Conservation (phyloP, 2,329 filamentous ascomycete species). For the Aquanectria penicillioides region DNA sequence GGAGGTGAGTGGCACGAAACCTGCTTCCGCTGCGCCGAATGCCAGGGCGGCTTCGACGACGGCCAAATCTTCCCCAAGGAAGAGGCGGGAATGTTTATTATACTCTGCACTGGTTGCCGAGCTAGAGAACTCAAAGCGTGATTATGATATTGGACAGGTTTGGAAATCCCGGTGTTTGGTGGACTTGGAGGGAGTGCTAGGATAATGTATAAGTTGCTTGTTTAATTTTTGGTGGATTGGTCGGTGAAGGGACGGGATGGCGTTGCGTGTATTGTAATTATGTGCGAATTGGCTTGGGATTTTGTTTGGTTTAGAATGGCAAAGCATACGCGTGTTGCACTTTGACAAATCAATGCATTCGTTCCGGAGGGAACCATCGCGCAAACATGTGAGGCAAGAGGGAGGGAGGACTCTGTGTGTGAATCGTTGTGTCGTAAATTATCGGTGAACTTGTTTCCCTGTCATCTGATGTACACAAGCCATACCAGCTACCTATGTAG, state of each 20-base stretch:
- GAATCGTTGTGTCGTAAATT: slow-evolving; percentile 41
- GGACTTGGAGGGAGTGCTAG: slow-evolving; percentile 11
- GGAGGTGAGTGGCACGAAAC: slow-evolving; percentile 93
- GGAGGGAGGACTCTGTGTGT: slow-evolving; percentile 42
- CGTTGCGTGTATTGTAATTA: slow-evolving; percentile 19
- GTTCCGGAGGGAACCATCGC: not conserved
- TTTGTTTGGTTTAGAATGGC: slow-evolving; percentile 23
- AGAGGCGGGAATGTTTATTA: slow-evolving; percentile 58
- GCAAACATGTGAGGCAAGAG: not conserved
- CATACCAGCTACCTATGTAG: slow-evolving; percentile 20
- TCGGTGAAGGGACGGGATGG: slow-evolving; percentile 4
- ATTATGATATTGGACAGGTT: slow-evolving; percentile 24
- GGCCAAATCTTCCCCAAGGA: slow-evolving; percentile 72
- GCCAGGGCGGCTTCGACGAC: slow-evolving; percentile 69
- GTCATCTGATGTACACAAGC: slow-evolving; percentile 36
- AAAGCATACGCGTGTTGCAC: slow-evolving; percentile 22
- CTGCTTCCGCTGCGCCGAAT: slow-evolving; percentile 84
- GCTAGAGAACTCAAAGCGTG: slow-evolving; percentile 67
- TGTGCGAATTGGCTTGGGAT: slow-evolving; percentile 6
- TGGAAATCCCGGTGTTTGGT: slow-evolving; percentile 16
- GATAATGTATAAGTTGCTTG: slow-evolving; percentile 21
- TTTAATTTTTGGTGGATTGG: slow-evolving; percentile 16
- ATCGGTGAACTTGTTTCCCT: slow-evolving; percentile 32
- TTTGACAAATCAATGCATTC: slow-evolving; percentile 2
- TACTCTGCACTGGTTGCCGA: slow-evolving; percentile 71